Base-by-base conservation (phyloP, 192 early-diverging fungal species). In the Backusella mclennaniae region DNA sequence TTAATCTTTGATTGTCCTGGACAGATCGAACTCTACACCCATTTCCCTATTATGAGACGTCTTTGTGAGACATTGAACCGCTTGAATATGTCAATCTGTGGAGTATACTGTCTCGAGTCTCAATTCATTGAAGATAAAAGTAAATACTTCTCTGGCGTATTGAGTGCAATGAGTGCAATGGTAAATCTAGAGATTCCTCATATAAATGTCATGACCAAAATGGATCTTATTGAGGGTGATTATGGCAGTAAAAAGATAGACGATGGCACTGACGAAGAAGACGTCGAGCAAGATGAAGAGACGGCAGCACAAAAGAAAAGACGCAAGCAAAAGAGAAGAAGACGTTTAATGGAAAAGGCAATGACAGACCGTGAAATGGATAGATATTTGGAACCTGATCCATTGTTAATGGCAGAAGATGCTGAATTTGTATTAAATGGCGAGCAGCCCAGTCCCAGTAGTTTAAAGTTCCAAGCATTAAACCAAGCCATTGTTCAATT, bases 1-100 rank as follows among this genome's bases (percentile, higher is more conserved):
- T 84, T 99, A 53, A 96, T 99, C 59, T 90, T 99, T 66, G 98
- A 99, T 83, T 97, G 97, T 77, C 98, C 98, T 12, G 93, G 97
- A 4, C 96, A 99, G 82, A 99, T 99, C 76, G 98, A 99, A 84
- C 88, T 99, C 17, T 99, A 99, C 84, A 99, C 98, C 35, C 97
- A 99, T 79, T 95, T 96, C 73, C 93, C 96, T 33, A 95, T 98
- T 73, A 99, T 99, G 94, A 89, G 91, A 73, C 86, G 89, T 4
- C 73, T 99, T 39, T 92, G 95, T 33, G 87, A 90, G 44, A 79
- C 83, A 15, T 76, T 99, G 53, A 85, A 85, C 59, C 85, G 91
- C 41, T 82, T 91, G 82, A 91, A 91, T 77, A 95, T 99, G 84
- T 79, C 88, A 2, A 94, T 98, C 11, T 96, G 96, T 76, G 96